Evolutionary conservation across 257 asterid genomes (phyloP).

Genomic region (Parsonsia alboflavescens): DNA sequence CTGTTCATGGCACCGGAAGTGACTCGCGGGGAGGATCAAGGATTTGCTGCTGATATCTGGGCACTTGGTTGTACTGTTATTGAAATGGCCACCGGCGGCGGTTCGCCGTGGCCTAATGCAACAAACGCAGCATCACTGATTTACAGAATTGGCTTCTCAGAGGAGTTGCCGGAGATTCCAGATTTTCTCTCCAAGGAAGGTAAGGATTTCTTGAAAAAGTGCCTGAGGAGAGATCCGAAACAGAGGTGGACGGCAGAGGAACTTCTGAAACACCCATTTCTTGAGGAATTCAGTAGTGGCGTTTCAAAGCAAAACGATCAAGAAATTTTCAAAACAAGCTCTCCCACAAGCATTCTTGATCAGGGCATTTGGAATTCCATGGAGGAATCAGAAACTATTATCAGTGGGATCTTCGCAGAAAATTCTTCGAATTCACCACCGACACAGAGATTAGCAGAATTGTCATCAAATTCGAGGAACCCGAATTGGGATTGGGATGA

Average conservation of each 20-base stretch:
- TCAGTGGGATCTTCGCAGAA: conserved; percentile 5
- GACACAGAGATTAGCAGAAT: conserved; percentile 22
- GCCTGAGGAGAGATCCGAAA: conserved; percentile 44
- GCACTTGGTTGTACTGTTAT: conserved; percentile 72
- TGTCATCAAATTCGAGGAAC: conserved; percentile 21
- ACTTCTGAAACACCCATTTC: conserved; percentile 59
- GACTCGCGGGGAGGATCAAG: conserved; percentile 60
- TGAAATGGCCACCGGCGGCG: conserved; percentile 76
- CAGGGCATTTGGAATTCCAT: conserved; percentile 61
- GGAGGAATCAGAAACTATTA: conserved; percentile 27
- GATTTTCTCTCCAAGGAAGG: conserved; percentile 40
- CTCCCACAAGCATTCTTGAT: conserved; percentile 79
- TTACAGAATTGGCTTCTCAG: conserved; percentile 53
- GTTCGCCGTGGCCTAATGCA: conserved; percentile 54
- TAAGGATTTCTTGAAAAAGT: conserved; percentile 64
- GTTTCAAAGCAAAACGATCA: conserved; percentile 8
- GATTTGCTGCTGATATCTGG: conserved; percentile 75
- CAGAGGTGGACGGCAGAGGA: conserved; percentile 62
- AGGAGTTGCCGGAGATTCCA: conserved; percentile 54
- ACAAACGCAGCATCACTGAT: conserved; percentile 29
- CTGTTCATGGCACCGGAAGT: conserved; percentile 84
- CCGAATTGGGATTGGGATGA: conserved; percentile 35
- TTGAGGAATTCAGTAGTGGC: conserved; percentile 13
- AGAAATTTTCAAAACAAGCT: conserved; percentile 12
- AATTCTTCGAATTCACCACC: conserved; percentile 6